Conservation (phyloP, 306 rosid genomes). For the Amphicarpaea edgeworthii region DNA sequence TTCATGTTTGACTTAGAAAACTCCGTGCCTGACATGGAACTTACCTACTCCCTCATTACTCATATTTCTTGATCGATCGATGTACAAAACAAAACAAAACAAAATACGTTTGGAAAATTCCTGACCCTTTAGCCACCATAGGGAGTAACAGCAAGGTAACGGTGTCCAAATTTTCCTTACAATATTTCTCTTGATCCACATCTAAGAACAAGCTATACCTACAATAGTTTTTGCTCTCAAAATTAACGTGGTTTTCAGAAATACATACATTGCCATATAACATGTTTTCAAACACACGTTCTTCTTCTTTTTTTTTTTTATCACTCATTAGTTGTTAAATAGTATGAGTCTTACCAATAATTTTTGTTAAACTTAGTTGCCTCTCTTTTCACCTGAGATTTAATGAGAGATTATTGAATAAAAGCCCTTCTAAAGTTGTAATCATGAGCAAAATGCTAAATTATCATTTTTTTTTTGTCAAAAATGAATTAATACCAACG, state of each 20-base stretch:
- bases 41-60: slow-evolving; percentile 38
- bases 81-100: neutral
- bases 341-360: neutral
- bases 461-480: neutral
- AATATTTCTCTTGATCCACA: too few species aligned
- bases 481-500: neutral
- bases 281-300: too few species aligned
- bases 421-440: neutral
- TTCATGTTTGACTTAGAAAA: slow-evolving; percentile 34
- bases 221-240: too few species aligned
- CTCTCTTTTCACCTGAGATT: neutral
- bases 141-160: neutral
- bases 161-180: too few species aligned
- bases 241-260: too few species aligned
- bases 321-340: neutral
- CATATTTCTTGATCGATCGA: too few species aligned
- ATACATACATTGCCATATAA: too few species aligned
- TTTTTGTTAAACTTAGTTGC: neutral
- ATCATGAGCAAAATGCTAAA: neutral
- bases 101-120: slow-evolving; percentile 14
- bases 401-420: neutral
- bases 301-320: too few species aligned
- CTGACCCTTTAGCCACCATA: neutral
- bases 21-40: neutral
- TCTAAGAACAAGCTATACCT: too few species aligned